phyloP scores from a whole-genome alignment of 1,284 basidiomycete species.

The Tausonia pullulans region DNA sequence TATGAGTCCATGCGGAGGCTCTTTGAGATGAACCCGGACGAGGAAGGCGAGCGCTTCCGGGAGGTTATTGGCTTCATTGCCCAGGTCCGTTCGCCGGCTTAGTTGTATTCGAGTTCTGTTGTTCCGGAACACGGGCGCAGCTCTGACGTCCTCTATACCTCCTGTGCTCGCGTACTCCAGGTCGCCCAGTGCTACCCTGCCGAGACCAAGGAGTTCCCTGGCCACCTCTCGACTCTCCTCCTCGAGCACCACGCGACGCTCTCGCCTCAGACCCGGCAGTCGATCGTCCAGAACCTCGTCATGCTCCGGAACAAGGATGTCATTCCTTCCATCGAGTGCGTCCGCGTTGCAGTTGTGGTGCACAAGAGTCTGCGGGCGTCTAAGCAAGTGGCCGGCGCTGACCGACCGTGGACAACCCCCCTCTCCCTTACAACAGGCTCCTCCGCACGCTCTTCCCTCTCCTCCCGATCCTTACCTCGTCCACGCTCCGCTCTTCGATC shows the following conservation, averaged over 20 bases:
- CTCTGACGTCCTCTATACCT: background rate
- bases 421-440: slow-evolving; percentile 44
- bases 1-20: slow-evolving; percentile 17
- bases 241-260: slow-evolving; percentile 62
- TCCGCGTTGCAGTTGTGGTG: slow-evolving; percentile 15
- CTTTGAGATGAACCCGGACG: slow-evolving; percentile 43
- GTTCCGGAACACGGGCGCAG: background rate
- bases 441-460: slow-evolving; percentile 87
- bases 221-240: slow-evolving; percentile 62
- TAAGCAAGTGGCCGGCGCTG: no score
- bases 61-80: slow-evolving; percentile 78
- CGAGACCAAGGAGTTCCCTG: slow-evolving; percentile 69
- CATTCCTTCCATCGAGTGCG: slow-evolving; percentile 81
- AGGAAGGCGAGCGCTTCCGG: slow-evolving; percentile 67
- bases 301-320: slow-evolving; percentile 88
- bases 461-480: slow-evolving; percentile 77
- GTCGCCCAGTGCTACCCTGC: slow-evolving; percentile 81
- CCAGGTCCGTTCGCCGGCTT: slow-evolving; percentile 45
- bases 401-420: no score
- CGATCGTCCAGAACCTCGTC: slow-evolving; percentile 76
- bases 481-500: slow-evolving; percentile 69
- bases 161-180: slow-evolving; percentile 32
- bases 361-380: no score
- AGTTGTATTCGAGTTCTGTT: background rate
- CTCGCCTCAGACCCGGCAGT: slow-evolving; percentile 65